Base-by-base conservation (phyloP, 129 eudicot species). In the Lactuca sativa region DNA sequence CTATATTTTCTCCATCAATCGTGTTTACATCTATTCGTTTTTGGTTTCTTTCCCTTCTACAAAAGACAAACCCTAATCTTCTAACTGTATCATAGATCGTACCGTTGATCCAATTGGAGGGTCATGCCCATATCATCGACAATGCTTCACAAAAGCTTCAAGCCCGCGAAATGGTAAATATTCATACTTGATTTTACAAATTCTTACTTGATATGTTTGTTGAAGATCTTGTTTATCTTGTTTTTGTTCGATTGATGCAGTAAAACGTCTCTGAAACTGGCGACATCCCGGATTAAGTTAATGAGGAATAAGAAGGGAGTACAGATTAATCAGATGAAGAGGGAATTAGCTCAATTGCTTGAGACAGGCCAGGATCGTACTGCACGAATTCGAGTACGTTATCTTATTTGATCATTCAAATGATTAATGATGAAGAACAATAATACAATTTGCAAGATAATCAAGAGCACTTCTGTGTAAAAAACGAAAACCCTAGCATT, bases 241-340 rank as follows among this genome's bases (percentile, higher is more conserved):
- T 48, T 37, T 6, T 30, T 25, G 11, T 37, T 69, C 67, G 74
- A 43, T 44, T 59, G 67, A 72, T 74, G 80, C 83, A 93, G 99
- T 75, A 93, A 93, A 55, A 93, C 88, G 79, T 77, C 99, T 47
- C 64, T 90, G 77, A 93, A 77, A 73, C 73, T 93, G 47, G 97
- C 95, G 6, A 80, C 78, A 7, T 83, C 99, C 4, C 83, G 99
- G 77, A 70, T 87, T 49, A 93, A 90, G 75, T 64, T 93, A 41
- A 70, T 93, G 92, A 87, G 73, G 86, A 93, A 93, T 51, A 93
- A 93, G 75, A 93, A 87, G 72, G 95, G 81, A 17, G 82, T 78
- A 4, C 97, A 85, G 73, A 60, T 93, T 62, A 83, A 78, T 64
- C 95, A 85, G 82, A 74, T 87, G 92, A 93, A 82, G 77, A 74